A percentile compares a stretch with the other conserved stretches of the same genome.
phyloP scores from a whole-genome alignment of 495 filamentous ascomycete genomes.

The Elaphomyces granulatus region DNA sequence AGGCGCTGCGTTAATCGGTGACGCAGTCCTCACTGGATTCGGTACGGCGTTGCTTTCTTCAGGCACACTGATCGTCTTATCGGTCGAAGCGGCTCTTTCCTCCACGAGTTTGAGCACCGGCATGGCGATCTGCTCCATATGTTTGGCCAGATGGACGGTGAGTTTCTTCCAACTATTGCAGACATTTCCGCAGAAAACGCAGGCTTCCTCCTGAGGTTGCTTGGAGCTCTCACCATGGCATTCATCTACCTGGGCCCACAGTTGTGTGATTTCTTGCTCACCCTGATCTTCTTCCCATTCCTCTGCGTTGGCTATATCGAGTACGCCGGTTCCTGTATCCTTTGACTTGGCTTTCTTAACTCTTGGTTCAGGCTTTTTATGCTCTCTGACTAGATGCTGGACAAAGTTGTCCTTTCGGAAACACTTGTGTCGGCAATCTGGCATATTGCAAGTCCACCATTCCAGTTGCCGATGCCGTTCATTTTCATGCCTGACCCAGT shows the following conservation, averaged over 20 bases:
- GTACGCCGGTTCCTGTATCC: constrained; percentile 8
- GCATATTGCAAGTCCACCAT: constrained; percentile 76
- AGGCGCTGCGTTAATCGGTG: neutral
- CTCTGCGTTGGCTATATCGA: constrained; percentile 42
- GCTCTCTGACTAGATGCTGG: constrained; percentile 87
- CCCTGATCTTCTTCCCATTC: constrained; percentile 30
- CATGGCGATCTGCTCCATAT: constrained; percentile 90
- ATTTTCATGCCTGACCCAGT: constrained; percentile 95
- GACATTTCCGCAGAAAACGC: constrained; percentile 76
- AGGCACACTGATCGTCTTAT: neutral
- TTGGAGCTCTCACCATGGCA: constrained; percentile 59
- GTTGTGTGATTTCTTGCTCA: constrained; percentile 39
- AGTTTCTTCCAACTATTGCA: constrained; percentile 88
- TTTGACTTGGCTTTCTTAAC: constrained; percentile 27
- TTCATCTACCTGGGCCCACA: constrained; percentile 65
- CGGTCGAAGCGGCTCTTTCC: constrained; percentile 17
- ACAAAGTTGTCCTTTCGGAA: constrained; percentile 92
- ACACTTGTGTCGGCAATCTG: constrained; percentile 73
- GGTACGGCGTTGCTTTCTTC: neutral
- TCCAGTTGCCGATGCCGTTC: constrained; percentile 86
- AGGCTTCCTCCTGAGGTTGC: constrained; percentile 63
- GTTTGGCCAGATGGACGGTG: constrained; percentile 85
- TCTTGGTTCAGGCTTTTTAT: constrained; percentile 74
- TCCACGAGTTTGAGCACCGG: constrained; percentile 64
- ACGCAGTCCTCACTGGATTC: neutral